phyloP scores from a whole-genome alignment of 139 green algal species.

The Chlorella sp. region DNA sequence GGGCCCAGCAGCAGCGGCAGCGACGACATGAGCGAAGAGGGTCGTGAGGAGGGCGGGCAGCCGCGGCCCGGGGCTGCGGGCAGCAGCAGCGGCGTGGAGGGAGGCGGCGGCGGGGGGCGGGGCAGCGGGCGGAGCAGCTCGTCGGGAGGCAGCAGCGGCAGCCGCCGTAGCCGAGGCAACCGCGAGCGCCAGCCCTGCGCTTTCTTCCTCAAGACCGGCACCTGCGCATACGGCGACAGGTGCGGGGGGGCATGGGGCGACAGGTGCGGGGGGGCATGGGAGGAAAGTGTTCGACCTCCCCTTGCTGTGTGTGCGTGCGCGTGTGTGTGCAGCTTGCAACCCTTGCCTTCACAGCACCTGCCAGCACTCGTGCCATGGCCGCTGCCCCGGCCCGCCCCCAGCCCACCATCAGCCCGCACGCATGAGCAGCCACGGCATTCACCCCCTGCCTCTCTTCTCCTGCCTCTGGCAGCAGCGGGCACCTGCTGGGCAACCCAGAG shows the following conservation, averaged over 20 bases:
- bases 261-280: conserved; percentile 20
- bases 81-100: conserved; percentile 14
- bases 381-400: too few relatives aligned
- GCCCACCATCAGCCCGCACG: too few relatives aligned
- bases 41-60: neutral
- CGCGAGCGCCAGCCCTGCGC: conserved; percentile 37
- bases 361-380: too few relatives aligned
- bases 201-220: conserved; percentile 67
- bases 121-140: neutral
- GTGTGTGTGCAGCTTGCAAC: too few relatives aligned
- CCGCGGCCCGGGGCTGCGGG: neutral
- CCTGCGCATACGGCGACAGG: conserved; percentile 60
- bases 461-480: too few relatives aligned
- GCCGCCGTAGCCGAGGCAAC: neutral
- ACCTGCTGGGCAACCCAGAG: too few relatives aligned
- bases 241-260: conserved; percentile 28
- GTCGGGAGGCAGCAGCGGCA: neutral
- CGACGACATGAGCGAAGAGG: neutral
- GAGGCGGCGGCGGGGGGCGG: neutral
- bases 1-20: conserved; percentile 17
- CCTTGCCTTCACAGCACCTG: too few relatives aligned
- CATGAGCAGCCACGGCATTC: too few relatives aligned
- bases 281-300: neutral
- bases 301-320: neutral
- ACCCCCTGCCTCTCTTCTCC: too few relatives aligned